Conservation (phyloP, 1,139 yeast species). For the Saccharomyces hybrid region DNA sequence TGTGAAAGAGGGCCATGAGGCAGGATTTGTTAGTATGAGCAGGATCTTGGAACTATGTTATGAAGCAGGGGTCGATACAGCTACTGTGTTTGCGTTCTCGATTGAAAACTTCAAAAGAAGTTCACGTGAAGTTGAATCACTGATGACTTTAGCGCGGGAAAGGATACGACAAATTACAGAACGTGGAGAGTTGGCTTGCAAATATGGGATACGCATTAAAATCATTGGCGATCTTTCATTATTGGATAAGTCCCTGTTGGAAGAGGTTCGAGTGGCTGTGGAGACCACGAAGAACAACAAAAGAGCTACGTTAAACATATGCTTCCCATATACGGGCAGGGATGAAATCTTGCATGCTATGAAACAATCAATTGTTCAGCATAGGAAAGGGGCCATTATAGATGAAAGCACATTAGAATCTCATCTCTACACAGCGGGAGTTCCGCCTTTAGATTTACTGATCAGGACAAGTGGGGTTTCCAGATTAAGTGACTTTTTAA, state of each 20-base stretch:
- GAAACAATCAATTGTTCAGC: slow-evolving; percentile 33
- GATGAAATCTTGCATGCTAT: slow-evolving; percentile 80
- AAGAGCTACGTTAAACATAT: slow-evolving; percentile 74
- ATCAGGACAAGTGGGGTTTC: slow-evolving; percentile 83
- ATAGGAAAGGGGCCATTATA: neutral
- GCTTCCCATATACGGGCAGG: slow-evolving; percentile 93
- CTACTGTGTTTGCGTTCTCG: slow-evolving; percentile 91
- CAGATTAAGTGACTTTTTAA: slow-evolving; percentile 78
- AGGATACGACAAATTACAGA: slow-evolving; percentile 67
- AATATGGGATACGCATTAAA: slow-evolving; percentile 66
- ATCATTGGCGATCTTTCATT: slow-evolving; percentile 66
- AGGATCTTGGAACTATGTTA: slow-evolving; percentile 70
- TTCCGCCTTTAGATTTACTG: slow-evolving; percentile 73
- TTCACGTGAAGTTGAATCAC: slow-evolving; percentile 70
- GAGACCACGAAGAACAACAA: slow-evolving; percentile 57
- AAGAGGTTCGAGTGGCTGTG: slow-evolving; percentile 56
- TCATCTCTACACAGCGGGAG: slow-evolving; percentile 51
- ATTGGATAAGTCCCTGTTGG: slow-evolving; percentile 63
- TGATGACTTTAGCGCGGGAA: slow-evolving; percentile 79
- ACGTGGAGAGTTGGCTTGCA: slow-evolving; percentile 73
- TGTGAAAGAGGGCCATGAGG: slow-evolving; percentile 80
- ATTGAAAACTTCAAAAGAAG: slow-evolving; percentile 90
- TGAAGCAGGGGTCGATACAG: slow-evolving; percentile 74
- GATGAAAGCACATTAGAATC: slow-evolving; percentile 44
- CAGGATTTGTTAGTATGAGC: slow-evolving; percentile 88